These are phyloP conservation scores for Sphenostylis stenocarpa DNA, from an alignment of 306 rosid species.

Conservation along the genomic window DNA sequence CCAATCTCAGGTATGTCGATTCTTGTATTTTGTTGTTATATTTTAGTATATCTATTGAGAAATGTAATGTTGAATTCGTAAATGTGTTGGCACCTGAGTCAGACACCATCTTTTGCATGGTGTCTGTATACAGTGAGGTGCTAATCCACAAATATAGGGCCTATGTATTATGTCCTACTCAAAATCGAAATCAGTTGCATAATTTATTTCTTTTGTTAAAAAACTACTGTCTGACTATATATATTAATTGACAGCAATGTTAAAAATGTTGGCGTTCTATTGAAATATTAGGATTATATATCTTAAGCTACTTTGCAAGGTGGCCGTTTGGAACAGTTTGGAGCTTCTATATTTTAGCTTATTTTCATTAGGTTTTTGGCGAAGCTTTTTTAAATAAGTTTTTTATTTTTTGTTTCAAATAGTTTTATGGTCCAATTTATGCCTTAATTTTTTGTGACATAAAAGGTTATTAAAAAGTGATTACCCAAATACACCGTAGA, in stretches of 20 bases:
- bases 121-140: conserved; percentile 27
- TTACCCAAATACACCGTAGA: not conserved
- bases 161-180: conserved; percentile 24
- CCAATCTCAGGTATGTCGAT: conserved; percentile 83
- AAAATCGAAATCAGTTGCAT: conserved; percentile 25
- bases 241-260: conserved; percentile 33
- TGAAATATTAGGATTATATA: conserved; percentile 8
- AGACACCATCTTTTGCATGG: conserved; percentile 71
- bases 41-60: not conserved
- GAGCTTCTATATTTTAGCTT: not conserved
- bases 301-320: not conserved
- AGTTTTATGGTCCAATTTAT: not conserved
- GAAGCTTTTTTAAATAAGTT: not conserved
- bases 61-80: not conserved
- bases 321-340: not conserved
- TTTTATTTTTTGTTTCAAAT: not conserved
- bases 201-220: not conserved
- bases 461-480: not conserved
- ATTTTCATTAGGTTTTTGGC: not conserved
- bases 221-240: conserved; percentile 4
- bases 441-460: too few species aligned
- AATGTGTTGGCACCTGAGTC: conserved; percentile 54
- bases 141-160: conserved; percentile 20
- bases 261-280: not conserved
- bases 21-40: conserved; percentile 23